Evolutionary conservation across 2,329 filamentous ascomycete species (phyloP), one percentile per base, ranked within the genome.

Genomic region (Penicillium brasilianum): DNA sequence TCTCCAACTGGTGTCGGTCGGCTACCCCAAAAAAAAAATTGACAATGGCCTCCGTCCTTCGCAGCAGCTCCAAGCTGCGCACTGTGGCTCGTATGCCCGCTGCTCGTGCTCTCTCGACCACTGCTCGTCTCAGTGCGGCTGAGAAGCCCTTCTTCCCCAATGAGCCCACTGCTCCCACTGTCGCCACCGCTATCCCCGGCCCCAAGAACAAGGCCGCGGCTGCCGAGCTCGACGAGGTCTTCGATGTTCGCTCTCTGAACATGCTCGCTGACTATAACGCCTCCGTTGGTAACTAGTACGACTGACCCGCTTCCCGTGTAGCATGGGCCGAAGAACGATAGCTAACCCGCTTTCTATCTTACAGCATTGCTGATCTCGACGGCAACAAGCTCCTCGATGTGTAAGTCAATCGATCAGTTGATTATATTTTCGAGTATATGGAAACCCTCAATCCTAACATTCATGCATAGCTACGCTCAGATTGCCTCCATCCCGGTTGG

Each of bases 401-500:
- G 74, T 82, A 76, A 70, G 78, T 74, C 4, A 36, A 46, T 28
- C 2, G 20, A 30, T 13, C 41, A 41, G 48, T 52, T 16, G 14
- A 10, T 10, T 16, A 10, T 49, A 18, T 11, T 44, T 16, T 20
- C 34, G 41, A 18, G 25, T 4, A 43, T 52, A 22, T 28, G 25
- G 32, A 37, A 18, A 5, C n/a, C 11, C 1, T 25, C 43, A 22
- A 61, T 66, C 50, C 60, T 53, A 28, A 25, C 8, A 55, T 32
- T 4, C 37, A 41, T 18, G 4, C 41, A 18, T 67, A 90, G 88
- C 61, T 94, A 94, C 74, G 91, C 93, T 55, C 93, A 97, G 80
- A 97, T 97, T 73, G 93, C 93, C 65, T 96, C 92, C 44, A 97
- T 97, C 70, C 91, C 93, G 3, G 84, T 97, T 49, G 93, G 93